phyloP scores from a whole-genome alignment of 805 yeast species.

The Kodamaea kakaduensis region DNA sequence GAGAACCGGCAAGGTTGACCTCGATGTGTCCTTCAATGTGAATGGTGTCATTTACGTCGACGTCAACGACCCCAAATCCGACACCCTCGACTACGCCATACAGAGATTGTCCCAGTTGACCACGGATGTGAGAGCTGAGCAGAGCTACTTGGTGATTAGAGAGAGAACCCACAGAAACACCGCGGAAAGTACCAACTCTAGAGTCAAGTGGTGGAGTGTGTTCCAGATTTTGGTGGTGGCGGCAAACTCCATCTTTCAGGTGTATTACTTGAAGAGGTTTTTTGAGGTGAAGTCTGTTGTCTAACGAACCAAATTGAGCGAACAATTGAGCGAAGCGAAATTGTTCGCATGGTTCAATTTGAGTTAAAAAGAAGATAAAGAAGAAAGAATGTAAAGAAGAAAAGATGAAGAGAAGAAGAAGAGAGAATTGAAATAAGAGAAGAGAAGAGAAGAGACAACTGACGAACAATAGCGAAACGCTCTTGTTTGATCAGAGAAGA shows the following conservation, averaged over 20 bases:
- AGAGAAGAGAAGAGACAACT: too few relatives aligned
- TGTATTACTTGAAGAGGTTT: slow-evolving; percentile 88
- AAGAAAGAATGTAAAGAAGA: too few relatives aligned
- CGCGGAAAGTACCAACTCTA: slow-evolving; percentile 93
- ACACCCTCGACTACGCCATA: slow-evolving; percentile 81
- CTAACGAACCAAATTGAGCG: slow-evolving; percentile 27
- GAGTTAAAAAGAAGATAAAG: too few relatives aligned
- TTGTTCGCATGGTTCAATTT: too few relatives aligned
- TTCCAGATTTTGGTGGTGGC: slow-evolving; percentile 87
- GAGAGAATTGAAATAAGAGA: too few relatives aligned
- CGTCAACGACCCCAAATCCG: slow-evolving; percentile 67
- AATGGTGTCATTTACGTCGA: slow-evolving; percentile 90
- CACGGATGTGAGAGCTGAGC: slow-evolving; percentile 87
- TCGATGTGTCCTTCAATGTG: slow-evolving; percentile 92
- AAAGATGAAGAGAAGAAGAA: too few relatives aligned
- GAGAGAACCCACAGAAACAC: slow-evolving; percentile 98
- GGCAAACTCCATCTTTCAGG: slow-evolving; percentile 86
- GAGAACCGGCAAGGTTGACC: slow-evolving; percentile 61
- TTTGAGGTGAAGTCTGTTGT: slow-evolving; percentile 92
- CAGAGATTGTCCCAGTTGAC: slow-evolving; percentile 70
- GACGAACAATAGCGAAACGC: too few relatives aligned
- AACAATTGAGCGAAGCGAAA: too few relatives aligned
- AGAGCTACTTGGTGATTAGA: slow-evolving; percentile 86
- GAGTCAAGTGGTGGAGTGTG: slow-evolving; percentile 97
- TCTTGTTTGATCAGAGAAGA: too few relatives aligned